Base-by-base conservation (phyloP, 768 basidiomycete genomes). In the Kwoniella sp. region DNA sequence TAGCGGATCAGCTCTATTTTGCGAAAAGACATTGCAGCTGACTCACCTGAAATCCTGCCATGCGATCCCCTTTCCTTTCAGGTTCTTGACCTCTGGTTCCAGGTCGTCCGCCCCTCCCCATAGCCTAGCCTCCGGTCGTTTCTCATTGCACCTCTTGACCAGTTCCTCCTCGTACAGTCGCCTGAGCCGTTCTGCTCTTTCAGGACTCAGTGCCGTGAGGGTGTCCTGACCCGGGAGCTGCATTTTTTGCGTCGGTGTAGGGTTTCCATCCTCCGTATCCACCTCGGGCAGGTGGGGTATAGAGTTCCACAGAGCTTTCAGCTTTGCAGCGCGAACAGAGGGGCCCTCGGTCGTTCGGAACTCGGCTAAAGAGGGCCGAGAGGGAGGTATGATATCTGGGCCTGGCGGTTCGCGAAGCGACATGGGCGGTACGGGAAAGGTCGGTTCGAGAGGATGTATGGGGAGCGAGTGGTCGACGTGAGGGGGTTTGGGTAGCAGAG, bases 141-240 rank as follows among this genome's bases (percentile, higher is more conserved):
- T 57, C 52, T 67, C 61, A 34, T 51, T 62, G 57, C 70, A 70
- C 43, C 72, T 56, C n/a, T 59, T 77, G 50, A 85, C 75, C 34
- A 95, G 76, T 69, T 93, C 90, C 60, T 81, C 80, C 60, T 87
- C 83, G 76, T 93, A 93, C 75, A 83, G 80, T 40, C 78, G 80
- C 63, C 82, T 78, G 60, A 88, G 76, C 63, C 79, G 75, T 62
- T 83, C 80, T 14, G 84, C 88, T 53, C 80, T 70, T 65, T 82
- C 81, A 31, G 73, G 73, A 38, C 76, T 82, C 56, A 84, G 46
- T 10, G 67, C 67, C 17, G 62, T 65, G 36, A 62, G 41, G 28
- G 71, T 74, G 53, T 60, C 70, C 49, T 71, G 73, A 15, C 64
- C 71, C 1, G 63, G 71, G 10, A 70, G 53, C 37, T 62, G 62